phyloP scores from a whole-genome alignment of 1,284 basidiomycete genomes.

The Ustilago tritici region DNA sequence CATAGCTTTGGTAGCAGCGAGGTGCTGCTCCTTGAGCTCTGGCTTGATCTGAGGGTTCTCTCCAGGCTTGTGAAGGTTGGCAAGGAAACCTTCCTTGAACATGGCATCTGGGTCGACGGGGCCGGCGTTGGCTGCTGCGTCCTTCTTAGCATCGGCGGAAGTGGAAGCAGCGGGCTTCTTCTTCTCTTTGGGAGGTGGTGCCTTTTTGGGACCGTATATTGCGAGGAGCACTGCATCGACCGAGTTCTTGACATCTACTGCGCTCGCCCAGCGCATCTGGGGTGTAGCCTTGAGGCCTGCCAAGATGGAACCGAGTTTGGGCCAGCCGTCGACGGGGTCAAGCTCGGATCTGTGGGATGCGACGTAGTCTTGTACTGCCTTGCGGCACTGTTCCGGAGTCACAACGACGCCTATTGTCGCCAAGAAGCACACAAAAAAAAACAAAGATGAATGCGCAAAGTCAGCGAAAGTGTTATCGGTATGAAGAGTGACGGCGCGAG shows the following conservation, averaged over 20 bases:
- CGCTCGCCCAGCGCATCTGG: constrained; percentile 82
- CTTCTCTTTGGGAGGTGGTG: constrained; percentile 74
- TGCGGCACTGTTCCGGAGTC: constrained; percentile 78
- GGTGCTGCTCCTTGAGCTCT: constrained; percentile 82
- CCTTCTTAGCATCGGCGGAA: constrained; percentile 43
- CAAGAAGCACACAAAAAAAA: not conserved
- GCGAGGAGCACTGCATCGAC: constrained; percentile 83
- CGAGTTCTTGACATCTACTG: constrained; percentile 87
- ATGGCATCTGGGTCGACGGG: constrained; percentile 74
- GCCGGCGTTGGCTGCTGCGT: constrained; percentile 22
- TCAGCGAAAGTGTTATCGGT: constrained; percentile 1
- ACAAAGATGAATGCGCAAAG: constrained; percentile 1
- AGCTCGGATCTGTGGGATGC: constrained; percentile 64
- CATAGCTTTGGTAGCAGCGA: constrained; percentile 82
- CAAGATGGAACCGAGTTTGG: constrained; percentile 63
- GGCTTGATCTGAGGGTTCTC: constrained; percentile 89
- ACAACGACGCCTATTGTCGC: constrained; percentile 79
- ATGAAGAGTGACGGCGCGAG: not conserved
- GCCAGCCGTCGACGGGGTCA: constrained; percentile 70
- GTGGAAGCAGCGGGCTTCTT: constrained; percentile 39
- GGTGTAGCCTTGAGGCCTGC: constrained; percentile 58
- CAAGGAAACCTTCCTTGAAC: constrained; percentile 95
- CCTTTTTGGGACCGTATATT: constrained; percentile 77
- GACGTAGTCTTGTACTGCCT: constrained; percentile 77
- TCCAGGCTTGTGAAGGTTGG: constrained; percentile 91